phyloP scores from a whole-genome alignment of 140 eudicot species.

The Oenanthe javanica region DNA sequence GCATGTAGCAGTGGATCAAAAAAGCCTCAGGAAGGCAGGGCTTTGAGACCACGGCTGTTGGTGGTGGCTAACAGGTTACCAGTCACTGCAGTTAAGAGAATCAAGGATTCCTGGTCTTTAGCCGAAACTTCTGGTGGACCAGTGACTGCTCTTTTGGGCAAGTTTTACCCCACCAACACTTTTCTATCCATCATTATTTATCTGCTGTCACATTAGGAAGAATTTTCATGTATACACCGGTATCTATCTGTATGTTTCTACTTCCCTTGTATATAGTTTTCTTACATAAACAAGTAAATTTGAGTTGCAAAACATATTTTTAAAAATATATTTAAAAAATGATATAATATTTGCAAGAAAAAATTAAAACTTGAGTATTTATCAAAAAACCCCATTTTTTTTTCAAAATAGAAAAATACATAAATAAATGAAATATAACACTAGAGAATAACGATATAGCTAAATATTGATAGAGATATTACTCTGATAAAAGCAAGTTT shows the following conservation, averaged over 20 bases:
- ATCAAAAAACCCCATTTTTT: no score
- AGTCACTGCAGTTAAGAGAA: slow-evolving; percentile 59
- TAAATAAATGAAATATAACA: no score
- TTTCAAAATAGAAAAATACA: no score
- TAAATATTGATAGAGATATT: no score
- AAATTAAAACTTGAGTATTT: no score
- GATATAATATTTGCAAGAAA: no score
- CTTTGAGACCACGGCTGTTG: slow-evolving; percentile 55
- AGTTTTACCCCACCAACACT: background rate
- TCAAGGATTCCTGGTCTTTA: slow-evolving; percentile 73
- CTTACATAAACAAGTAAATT: background rate
- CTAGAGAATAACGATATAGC: no score
- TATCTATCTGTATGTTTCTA: background rate
- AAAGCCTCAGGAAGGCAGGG: slow-evolving; percentile 38
- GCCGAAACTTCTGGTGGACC: slow-evolving; percentile 90
- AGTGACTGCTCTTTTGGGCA: slow-evolving; percentile 90
- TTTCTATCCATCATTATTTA: background rate
- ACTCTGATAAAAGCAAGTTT: no score
- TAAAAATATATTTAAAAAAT: no score
- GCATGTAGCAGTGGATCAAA: slow-evolving; percentile 25
- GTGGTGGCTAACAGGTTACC: slow-evolving; percentile 93
- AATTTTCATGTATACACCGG: background rate
- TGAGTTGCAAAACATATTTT: no score
- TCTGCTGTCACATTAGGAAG: background rate
- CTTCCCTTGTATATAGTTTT: slow-evolving; percentile 4